A percentile compares a stretch with the other conserved stretches of the same genome.
Conservation (phyloP, 192 early-diverging fungal species). For the Coemansia sp. region DNA sequence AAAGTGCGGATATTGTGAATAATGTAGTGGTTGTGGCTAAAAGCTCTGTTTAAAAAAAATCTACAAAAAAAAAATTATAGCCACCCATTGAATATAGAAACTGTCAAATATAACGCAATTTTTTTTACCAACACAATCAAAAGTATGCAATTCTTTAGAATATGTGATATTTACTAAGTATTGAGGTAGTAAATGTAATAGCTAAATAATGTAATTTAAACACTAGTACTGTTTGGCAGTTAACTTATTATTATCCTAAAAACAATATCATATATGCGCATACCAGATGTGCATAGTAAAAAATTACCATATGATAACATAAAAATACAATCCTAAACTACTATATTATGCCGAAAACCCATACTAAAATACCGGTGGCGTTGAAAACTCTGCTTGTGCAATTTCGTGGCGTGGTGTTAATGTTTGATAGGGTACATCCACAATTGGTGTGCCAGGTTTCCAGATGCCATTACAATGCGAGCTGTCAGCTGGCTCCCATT, state of each 20-base stretch:
- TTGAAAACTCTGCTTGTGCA: neutral
- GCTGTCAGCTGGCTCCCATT: conserved; percentile 45
- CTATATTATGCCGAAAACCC: neutral
- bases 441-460: conserved; percentile 9
- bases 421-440: neutral
- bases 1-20: too few species aligned
- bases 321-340: neutral
- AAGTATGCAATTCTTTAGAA: neutral
- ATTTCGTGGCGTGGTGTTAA: neutral
- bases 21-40: neutral
- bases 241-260: neutral
- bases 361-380: neutral
- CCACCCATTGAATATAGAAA: neutral
- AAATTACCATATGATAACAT: neutral
- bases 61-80: neutral
- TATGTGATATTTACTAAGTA: neutral
- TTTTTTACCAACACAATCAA: neutral
- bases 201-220: neutral
- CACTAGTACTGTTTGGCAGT: neutral
- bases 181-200: neutral
- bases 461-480: conserved; percentile 53
- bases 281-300: neutral
- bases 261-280: neutral
- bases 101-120: neutral
- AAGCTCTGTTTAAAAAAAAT: neutral